Conservation (phyloP, 768 basidiomycete species). For the Leucocoprinus birnbaumii region DNA sequence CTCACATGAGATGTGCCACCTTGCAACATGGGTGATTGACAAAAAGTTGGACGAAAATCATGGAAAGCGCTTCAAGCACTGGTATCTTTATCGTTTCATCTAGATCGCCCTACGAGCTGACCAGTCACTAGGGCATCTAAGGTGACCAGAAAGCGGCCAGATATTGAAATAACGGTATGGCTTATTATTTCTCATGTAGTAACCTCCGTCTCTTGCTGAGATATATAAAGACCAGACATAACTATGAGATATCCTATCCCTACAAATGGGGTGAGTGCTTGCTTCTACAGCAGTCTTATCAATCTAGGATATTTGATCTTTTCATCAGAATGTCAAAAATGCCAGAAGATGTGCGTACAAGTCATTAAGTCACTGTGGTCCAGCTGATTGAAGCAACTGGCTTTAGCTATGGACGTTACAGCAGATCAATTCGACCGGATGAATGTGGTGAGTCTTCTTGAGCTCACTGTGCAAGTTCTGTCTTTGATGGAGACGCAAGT, state of each 20-base stretch:
- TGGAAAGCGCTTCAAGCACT: conserved; percentile 67
- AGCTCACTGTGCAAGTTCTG: neutral
- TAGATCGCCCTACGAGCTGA: neutral
- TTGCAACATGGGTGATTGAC: conserved; percentile 84
- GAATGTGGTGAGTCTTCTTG: conserved; percentile 51
- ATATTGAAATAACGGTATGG: conserved; percentile 68
- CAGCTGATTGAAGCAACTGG: neutral
- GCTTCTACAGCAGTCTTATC: neutral
- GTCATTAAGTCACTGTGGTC: no score
- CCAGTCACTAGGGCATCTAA: conserved; percentile 52
- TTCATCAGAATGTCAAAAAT: conserved; percentile 57
- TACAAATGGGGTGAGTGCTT: conserved; percentile 66
- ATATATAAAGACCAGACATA: conserved; percentile 58
- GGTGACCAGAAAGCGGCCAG: conserved; percentile 65
- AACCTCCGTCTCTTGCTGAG: neutral
- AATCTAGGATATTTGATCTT: conserved; percentile 7
- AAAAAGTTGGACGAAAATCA: conserved; percentile 68
- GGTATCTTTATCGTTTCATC: conserved; percentile 43
- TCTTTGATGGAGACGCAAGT: conserved; percentile 32
- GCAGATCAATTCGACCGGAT: conserved; percentile 66
- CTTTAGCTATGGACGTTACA: conserved; percentile 67
- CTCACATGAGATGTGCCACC: conserved; percentile 91
- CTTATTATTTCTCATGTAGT: conserved; percentile 4
- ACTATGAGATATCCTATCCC: conserved; percentile 73
- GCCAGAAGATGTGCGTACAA: conserved; percentile 53